Evolutionary conservation across 306 rosid genomes (phyloP).

Genomic region (Vigna angularis): DNA sequence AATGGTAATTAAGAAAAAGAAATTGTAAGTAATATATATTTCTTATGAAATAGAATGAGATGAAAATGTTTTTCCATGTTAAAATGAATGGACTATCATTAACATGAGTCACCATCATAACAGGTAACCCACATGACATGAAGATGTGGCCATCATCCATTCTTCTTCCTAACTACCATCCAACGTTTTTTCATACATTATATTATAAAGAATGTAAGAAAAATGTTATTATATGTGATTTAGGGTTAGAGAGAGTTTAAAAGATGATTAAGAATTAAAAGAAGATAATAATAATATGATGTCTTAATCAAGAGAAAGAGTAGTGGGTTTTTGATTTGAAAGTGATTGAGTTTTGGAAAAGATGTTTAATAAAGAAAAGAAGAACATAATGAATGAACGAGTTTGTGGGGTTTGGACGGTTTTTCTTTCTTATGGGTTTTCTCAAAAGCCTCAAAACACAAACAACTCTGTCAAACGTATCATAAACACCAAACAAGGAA

Average conservation of each 20-base stretch:
- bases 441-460: constrained; percentile 47
- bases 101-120: constrained; percentile 60
- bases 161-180: constrained; percentile 41
- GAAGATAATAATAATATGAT: constrained; percentile 25
- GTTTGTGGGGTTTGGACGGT: constrained; percentile 62
- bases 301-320: constrained; percentile 37
- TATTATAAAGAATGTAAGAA: neutral
- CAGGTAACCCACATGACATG: constrained; percentile 58
- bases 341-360: constrained; percentile 39
- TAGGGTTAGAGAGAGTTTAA: constrained; percentile 32
- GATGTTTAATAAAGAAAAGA: constrained; percentile 43
- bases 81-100: constrained; percentile 44
- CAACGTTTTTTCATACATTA: neutral
- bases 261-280: too few relatives aligned
- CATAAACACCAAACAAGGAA: constrained; percentile 49
- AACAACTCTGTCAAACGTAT: constrained; percentile 40
- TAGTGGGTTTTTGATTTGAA: constrained; percentile 54
- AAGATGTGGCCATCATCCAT: constrained; percentile 55
- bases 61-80: neutral
- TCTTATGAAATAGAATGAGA: neutral
- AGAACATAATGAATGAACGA: constrained; percentile 53
- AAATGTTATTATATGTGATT: neutral
- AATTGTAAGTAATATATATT: neutral
- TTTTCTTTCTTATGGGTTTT: constrained; percentile 48
- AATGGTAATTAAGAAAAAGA: too few relatives aligned